Base-by-base conservation (phyloP, 768 basidiomycete genomes). In the Suillus variegatus region DNA sequence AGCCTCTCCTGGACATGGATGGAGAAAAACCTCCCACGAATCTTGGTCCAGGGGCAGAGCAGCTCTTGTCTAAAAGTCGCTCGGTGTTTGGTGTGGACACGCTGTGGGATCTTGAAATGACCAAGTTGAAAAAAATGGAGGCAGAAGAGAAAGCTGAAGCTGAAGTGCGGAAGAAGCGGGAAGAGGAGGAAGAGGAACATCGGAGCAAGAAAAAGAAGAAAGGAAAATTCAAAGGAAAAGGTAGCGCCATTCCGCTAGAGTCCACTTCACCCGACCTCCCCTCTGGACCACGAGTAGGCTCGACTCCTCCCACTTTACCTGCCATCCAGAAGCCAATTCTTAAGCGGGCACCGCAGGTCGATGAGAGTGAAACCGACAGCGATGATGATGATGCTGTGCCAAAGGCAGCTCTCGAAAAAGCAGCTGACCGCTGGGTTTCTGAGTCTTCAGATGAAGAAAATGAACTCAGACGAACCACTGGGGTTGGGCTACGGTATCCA, bases 1-100 rank as follows among this genome's bases (percentile, higher is more conserved):
- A 85, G 70, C 89, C 91, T n/a, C 78, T 94, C 32, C 79, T 92
- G 18, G 85, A 85, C 66, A 86, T 90, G 68, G 86, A 88, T 35
- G 77, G 80, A 22, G 80, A 80, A 51, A 70, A 71, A 63, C 65
- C 66, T 58, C 66, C 76, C 67, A 60, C 71, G 58, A 72, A 73
- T 63, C 68, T 78, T 6, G 79, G 77, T 18, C 71, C 72, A 32
- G 75, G 75, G 13, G 71, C 77, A 46, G 69, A 74, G 9, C 75
- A 72, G 20, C 79, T 71, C 64, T 73, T 82, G 60, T 64, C 82
- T 0, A 82, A 79, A 49, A 85, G 84, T 46, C 86, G 85, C 64
- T 95, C 94, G n/a, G 93, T 96, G 12, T 97, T 97, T 71, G 95
- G 95, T 2, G 91, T 93, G 1, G 95, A 97, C 75, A 91, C 90